Conservation (phyloP, 169 alveolate species). For the Blepharisma undulans region DNA sequence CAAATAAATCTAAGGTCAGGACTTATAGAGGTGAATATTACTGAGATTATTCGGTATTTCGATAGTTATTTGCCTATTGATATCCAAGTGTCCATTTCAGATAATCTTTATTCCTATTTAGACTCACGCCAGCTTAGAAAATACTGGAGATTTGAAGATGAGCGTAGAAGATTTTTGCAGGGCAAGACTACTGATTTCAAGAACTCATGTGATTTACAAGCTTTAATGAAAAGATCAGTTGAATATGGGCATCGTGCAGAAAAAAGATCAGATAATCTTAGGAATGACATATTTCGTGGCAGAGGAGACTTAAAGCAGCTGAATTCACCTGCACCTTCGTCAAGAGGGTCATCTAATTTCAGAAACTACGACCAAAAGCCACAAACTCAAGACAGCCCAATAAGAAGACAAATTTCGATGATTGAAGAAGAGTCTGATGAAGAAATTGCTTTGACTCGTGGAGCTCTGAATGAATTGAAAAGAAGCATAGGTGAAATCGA, state of each 20-base stretch:
- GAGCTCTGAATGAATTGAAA: neutral
- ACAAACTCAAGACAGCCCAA: neutral
- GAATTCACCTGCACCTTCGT: neutral
- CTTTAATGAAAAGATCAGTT: neutral
- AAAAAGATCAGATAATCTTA: neutral
- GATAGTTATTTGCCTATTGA: neutral
- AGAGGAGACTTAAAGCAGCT: neutral
- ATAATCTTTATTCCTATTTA: neutral
- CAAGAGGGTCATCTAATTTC: neutral
- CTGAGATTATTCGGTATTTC: neutral
- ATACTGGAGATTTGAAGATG: neutral
- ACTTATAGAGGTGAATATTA: neutral
- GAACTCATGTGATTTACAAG: neutral
- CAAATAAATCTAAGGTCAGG: neutral
- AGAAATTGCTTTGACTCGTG: neutral
- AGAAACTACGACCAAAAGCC: neutral
- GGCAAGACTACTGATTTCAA: neutral
- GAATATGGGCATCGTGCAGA: neutral
- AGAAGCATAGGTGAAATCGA: neutral
- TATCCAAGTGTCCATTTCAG: slow-evolving; percentile 4
- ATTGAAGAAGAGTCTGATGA: neutral
- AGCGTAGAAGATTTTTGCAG: neutral
- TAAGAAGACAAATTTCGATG: neutral
- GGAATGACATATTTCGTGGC: neutral
- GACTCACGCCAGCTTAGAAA: neutral